phyloP scores from a whole-genome alignment of 306 rosid species.

The Carpinus viminea region DNA sequence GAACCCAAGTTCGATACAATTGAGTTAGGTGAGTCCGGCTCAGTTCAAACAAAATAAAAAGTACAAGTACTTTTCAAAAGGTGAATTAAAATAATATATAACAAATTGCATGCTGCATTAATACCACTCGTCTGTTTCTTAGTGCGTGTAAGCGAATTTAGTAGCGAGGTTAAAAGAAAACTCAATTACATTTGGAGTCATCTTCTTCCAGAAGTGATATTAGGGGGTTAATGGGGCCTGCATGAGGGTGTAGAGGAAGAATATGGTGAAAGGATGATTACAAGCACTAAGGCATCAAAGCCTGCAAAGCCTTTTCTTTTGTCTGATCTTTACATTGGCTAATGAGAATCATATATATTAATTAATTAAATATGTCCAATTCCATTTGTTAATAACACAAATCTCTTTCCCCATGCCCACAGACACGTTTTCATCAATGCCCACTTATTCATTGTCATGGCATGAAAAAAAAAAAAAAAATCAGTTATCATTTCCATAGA shows the following conservation, averaged over 20 bases:
- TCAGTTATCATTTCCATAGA: slow-evolving; percentile 32
- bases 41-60: no score
- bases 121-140: no score
- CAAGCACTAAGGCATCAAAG: slow-evolving; percentile 30
- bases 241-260: slow-evolving; percentile 23
- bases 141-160: no score
- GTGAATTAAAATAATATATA: no score
- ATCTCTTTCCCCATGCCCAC: slow-evolving; percentile 39
- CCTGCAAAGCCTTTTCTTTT: slow-evolving; percentile 17
- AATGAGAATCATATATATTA: slow-evolving; percentile 1
- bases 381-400: slow-evolving; percentile 5
- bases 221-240: background rate
- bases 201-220: slow-evolving; percentile 1
- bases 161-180: no score
- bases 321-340: slow-evolving; percentile 31
- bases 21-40: no score
- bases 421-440: slow-evolving; percentile 25
- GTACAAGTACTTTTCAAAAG: no score
- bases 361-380: background rate
- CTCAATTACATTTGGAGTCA: background rate
- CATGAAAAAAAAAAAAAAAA: slow-evolving; percentile 20
- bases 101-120: no score
- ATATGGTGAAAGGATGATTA: slow-evolving; percentile 30
- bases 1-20: no score
- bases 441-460: slow-evolving; percentile 43